phyloP scores from a whole-genome alignment of 2,329 filamentous ascomycete genomes.

The Calonectria crousiana region DNA sequence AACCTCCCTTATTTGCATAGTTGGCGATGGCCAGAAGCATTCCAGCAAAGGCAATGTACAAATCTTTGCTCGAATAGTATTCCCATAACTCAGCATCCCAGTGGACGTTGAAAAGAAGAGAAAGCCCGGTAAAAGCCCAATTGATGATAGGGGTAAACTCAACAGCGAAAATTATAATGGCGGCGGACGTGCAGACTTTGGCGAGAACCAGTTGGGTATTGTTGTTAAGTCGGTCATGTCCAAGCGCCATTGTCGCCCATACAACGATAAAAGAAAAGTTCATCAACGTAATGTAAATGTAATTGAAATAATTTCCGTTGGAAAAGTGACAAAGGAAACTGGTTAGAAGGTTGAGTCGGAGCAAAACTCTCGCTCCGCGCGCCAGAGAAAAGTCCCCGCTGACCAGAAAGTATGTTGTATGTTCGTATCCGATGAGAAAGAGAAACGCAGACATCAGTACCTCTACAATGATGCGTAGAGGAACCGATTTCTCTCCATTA shows the following conservation, averaged over 20 bases:
- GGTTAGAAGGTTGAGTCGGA: constrained; percentile 69
- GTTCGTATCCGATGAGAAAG: constrained; percentile 72
- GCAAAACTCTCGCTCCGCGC: constrained; percentile 64
- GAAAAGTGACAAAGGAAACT: constrained; percentile 67
- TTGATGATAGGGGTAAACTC: constrained; percentile 29
- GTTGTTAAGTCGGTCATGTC: constrained; percentile 54
- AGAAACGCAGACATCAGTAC: constrained; percentile 69
- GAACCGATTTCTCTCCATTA: constrained; percentile 48
- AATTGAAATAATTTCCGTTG: constrained; percentile 62
- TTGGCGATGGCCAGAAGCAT: constrained; percentile 56
- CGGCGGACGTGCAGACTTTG: constrained; percentile 61
- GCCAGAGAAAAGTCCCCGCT: constrained; percentile 68
- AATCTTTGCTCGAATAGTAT: constrained; percentile 64
- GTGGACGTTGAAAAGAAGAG: constrained; percentile 57
- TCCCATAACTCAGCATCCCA: constrained; percentile 63
- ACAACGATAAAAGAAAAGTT: constrained; percentile 74
- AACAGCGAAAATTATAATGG: constrained; percentile 48
- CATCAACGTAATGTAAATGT: constrained; percentile 69
- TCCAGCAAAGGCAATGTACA: constrained; percentile 68
- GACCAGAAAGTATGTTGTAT: constrained; percentile 68
- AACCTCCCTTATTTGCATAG: constrained; percentile 34
- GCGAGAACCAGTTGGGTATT: constrained; percentile 56
- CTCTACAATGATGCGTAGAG: constrained; percentile 67
- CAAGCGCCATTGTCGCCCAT: constrained; percentile 62
- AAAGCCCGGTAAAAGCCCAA: constrained; percentile 46